phyloP scores from a whole-genome alignment of 441 rosid species.

The Gossypium davidsonii region DNA sequence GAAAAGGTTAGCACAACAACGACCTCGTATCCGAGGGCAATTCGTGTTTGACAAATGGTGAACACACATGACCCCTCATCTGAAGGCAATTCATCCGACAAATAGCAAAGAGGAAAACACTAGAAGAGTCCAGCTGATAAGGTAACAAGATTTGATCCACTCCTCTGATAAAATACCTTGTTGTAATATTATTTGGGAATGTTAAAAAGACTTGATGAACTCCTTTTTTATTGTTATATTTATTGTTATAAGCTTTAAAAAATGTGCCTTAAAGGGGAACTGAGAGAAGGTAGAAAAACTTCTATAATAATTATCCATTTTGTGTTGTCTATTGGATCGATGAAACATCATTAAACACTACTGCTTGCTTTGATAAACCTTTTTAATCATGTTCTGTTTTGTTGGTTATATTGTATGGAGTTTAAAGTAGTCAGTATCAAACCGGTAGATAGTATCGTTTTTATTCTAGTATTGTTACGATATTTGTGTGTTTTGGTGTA shows the following conservation, averaged over 20 bases:
- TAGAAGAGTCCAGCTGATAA: slow-evolving; percentile 5
- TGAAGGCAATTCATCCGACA: slow-evolving; percentile 41
- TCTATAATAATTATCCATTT: background rate
- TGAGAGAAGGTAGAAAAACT: background rate
- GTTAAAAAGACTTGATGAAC: background rate
- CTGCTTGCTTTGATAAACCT: background rate
- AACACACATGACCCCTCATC: slow-evolving; percentile 29
- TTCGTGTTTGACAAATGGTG: slow-evolving; percentile 29
- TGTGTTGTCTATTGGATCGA: background rate
- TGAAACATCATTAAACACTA: background rate
- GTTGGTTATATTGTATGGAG: too few relatives aligned
- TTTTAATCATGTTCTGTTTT: background rate
- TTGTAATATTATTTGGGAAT: background rate
- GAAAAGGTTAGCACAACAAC: slow-evolving; percentile 39
- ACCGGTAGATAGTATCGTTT: too few relatives aligned
- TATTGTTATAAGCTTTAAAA: background rate
- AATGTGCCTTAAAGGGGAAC: background rate
- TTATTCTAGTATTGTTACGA: too few relatives aligned
- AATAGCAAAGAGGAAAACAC: slow-evolving; percentile 16
- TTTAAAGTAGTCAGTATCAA: too few relatives aligned
- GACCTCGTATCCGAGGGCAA: slow-evolving; percentile 40
- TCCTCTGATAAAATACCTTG: background rate
- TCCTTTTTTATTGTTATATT: slow-evolving; percentile 7
- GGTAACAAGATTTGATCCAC: background rate
- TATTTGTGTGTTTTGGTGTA: too few relatives aligned